Evolutionary conservation across 495 filamentous ascomycete genomes (phyloP).

Genomic region (Margaritispora aquatica): DNA sequence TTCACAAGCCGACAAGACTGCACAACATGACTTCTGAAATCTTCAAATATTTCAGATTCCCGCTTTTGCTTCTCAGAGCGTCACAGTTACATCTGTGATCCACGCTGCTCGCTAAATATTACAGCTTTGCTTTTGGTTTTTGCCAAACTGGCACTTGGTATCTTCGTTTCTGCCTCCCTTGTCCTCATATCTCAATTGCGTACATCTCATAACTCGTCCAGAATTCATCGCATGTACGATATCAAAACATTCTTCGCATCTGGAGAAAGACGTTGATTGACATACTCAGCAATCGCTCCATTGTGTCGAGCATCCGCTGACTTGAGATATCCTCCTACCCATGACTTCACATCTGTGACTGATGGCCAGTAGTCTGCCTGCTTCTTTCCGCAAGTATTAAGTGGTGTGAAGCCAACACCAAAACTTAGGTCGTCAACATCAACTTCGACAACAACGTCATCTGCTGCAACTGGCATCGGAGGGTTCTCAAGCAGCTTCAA

Average conservation of each 20-base stretch:
- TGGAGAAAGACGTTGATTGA: conserved; percentile 50
- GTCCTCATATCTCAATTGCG: not conserved
- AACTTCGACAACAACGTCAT: conserved; percentile 68
- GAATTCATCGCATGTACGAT: conserved; percentile 44
- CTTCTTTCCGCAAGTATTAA: conserved; percentile 75
- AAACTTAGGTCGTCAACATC: conserved; percentile 94
- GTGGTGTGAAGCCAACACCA: conserved; percentile 83
- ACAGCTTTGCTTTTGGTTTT: not conserved
- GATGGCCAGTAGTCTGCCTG: conserved; percentile 74
- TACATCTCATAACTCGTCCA: not conserved
- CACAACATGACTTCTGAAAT: too few relatives aligned
- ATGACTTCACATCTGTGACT: conserved; percentile 68
- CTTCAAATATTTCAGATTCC: too few relatives aligned
- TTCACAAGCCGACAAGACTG: too few relatives aligned
- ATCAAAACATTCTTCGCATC: conserved; percentile 48
- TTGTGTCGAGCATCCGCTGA: conserved; percentile 48
- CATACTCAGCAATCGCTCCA: conserved; percentile 50
- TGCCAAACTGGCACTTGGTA: not conserved
- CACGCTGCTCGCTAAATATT: not conserved
- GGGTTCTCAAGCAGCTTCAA: conserved; percentile 85
- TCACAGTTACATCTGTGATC: not conserved
- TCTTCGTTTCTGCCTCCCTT: not conserved
- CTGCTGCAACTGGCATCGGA: conserved; percentile 61
- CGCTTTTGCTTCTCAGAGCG: too few relatives aligned
- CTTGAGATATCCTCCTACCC: conserved; percentile 61